These are phyloP conservation scores for Melastoma candidum DNA, from an alignment of 441 rosid genomes.

Conservation along the genomic window DNA sequence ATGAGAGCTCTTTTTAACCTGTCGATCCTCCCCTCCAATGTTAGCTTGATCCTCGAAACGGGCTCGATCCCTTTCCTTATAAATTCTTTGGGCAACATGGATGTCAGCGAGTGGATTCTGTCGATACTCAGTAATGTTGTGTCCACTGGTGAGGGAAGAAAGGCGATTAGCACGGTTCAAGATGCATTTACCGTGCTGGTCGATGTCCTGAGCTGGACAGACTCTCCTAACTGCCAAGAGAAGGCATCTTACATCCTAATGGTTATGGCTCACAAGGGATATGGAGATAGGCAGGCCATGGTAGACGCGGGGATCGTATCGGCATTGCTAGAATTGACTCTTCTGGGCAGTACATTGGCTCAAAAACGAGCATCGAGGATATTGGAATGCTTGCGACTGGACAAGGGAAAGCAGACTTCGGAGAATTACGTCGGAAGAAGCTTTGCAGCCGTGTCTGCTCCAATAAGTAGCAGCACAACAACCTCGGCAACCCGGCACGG, in stretches of 20 bases:
- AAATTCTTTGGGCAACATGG: constrained; percentile 75
- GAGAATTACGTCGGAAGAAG: constrained; percentile 41
- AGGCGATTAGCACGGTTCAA: constrained; percentile 39
- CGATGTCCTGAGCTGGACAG: constrained; percentile 86
- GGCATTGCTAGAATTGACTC: constrained; percentile 75
- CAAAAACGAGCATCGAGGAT: constrained; percentile 97
- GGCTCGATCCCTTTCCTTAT: constrained; percentile 47
- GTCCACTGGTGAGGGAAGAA: constrained; percentile 76
- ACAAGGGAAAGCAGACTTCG: constrained; percentile 84
- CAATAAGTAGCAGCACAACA: constrained; percentile 61
- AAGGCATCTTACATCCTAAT: constrained; percentile 72
- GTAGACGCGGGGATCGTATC: constrained; percentile 81
- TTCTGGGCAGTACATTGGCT: constrained; percentile 80
- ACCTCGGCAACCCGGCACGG: constrained; percentile 28
- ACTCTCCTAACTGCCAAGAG: constrained; percentile 89
- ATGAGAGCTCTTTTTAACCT: constrained; percentile 83
- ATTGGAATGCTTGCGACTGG: constrained; percentile 63
- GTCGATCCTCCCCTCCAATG: constrained; percentile 53
- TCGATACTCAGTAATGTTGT: constrained; percentile 73
- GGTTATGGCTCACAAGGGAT: constrained; percentile 92
- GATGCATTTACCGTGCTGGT: constrained; percentile 71
- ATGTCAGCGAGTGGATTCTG: constrained; percentile 72
- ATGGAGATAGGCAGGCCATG: constrained; percentile 85
- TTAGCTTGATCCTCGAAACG: constrained; percentile 52
- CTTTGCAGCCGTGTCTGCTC: constrained; percentile 67